Percentiles rank a stretch among this genome's conserved stretches.
These are phyloP conservation scores for Lathyrus tuberosus DNA, from an alignment of 306 rosid genomes.

Conservation along the genomic window DNA sequence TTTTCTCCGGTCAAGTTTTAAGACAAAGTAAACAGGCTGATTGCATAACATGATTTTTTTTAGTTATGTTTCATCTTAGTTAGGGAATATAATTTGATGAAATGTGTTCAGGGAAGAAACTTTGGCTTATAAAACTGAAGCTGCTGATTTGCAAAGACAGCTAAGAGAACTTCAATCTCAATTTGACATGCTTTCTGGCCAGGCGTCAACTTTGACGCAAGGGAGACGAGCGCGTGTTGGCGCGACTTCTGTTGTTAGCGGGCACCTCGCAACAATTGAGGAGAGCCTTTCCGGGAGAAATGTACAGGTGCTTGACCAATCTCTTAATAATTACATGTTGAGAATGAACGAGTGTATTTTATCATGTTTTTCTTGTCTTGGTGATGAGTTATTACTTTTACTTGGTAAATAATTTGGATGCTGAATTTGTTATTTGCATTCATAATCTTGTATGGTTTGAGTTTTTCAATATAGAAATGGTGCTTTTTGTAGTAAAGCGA, in stretches of 20 bases:
- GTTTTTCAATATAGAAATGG: constrained; percentile 26
- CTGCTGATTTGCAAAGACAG: constrained; percentile 75
- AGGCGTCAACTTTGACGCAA: constrained; percentile 80
- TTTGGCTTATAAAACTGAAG: constrained; percentile 73
- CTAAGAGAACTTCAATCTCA: constrained; percentile 74
- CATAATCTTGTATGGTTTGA: neutral
- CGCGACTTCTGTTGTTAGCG: constrained; percentile 87
- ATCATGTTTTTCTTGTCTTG: neutral
- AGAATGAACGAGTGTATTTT: neutral
- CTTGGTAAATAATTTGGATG: neutral
- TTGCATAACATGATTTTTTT: too few species aligned
- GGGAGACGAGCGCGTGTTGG: constrained; percentile 93
- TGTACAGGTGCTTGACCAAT: constrained; percentile 58
- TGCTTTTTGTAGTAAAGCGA: constrained; percentile 10
- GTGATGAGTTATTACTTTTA: neutral
- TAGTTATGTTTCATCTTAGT: too few species aligned
- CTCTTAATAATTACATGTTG: neutral
- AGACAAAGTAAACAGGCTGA: too few species aligned
- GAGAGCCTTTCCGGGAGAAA: constrained; percentile 88
- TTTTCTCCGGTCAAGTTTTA: too few species aligned
- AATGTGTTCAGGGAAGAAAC: constrained; percentile 70
- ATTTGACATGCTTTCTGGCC: constrained; percentile 81
- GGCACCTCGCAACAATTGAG: constrained; percentile 76
- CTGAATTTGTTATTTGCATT: neutral
- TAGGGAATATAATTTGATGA: neutral